Evolutionary conservation across 257 asterid species (phyloP).

Genomic region (Nicotiana obtusifolia): DNA sequence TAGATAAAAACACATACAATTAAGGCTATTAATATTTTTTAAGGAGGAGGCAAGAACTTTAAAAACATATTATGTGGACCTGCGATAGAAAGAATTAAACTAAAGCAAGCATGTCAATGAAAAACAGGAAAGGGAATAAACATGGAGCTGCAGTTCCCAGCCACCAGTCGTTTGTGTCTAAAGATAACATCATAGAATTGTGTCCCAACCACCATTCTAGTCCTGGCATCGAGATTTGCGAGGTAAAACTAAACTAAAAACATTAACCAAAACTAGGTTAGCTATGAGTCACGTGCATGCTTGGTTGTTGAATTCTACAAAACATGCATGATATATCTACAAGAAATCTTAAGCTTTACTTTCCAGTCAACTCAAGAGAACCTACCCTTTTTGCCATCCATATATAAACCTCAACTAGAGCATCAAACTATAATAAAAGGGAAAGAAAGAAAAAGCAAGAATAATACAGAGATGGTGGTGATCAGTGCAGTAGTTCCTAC

Average conservation of each 20-base stretch:
- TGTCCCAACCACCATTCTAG: not conserved
- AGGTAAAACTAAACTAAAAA: not conserved
- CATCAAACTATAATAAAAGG: not conserved
- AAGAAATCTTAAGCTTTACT: not conserved
- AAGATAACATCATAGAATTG: not conserved
- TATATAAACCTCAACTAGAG: not conserved
- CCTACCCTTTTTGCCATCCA: not conserved
- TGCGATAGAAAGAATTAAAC: not conserved
- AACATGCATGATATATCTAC: too few relatives aligned
- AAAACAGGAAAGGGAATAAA: not conserved
- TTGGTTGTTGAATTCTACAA: not conserved
- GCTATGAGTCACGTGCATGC: slow-evolving; percentile 3
- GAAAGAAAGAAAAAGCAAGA: not conserved
- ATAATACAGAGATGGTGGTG: slow-evolving; percentile 12
- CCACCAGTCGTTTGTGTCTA: not conserved
- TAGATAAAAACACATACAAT: not conserved
- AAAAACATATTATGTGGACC: too few relatives aligned
- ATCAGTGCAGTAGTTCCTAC: not conserved
- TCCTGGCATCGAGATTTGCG: not conserved
- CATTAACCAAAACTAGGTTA: not conserved
- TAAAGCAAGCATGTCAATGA: not conserved
- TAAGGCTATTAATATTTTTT: not conserved
- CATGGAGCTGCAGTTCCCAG: not conserved
- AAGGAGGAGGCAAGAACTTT: not conserved
- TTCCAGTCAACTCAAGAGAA: not conserved